Base-by-base conservation (phyloP, 2,329 filamentous ascomycete species). In the Hymenoscyphus infarciens region DNA sequence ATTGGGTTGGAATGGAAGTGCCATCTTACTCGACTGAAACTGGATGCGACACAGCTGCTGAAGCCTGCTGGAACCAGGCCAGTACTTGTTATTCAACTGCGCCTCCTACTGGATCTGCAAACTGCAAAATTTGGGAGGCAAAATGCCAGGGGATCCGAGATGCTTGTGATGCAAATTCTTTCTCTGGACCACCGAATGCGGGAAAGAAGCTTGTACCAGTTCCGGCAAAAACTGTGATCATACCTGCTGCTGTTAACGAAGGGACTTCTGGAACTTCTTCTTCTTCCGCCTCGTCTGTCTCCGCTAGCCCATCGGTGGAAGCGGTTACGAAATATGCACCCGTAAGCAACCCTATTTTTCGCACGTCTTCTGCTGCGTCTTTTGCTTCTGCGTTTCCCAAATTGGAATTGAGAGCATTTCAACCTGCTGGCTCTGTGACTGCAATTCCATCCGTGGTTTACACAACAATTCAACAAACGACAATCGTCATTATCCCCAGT, bases 1-100 rank as follows among this genome's bases (percentile, higher is more conserved):
- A 92, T 77, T 92, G 88, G 88, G 90, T 87, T 75, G 87, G 82
- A 59, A 77, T 81, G 63, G 82, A 89, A 70, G 79, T 91, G 1
- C 73, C 82, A 0, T 69, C 75, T 8, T 91, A 88, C 76, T 77
- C 75, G 4, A 77, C 78, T 54, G 79, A 86, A 71, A 71, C 71
- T 1, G 81, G 81, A 15, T 91, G 89, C 78, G 90, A 85, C 84
- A 79, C 66, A 60, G 76, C 80, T 2, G 79, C 80, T 11, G 74
- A 77, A 42, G 73, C 78, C 57, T 88, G 86, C 79, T 91, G 81
- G 79, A 72, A 74, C 29, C 87, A 91, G 76, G 75, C 77, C 33
- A 74, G 81, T 2, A 71, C 68, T n/a, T 92, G 89, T 79, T 91
- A 83, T 75, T 73, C 78, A 54, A 74, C 75, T 5, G 80, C 83